These are phyloP conservation scores for Pneumocystis carinii DNA, from an alignment of 1,139 yeast genomes.

Conservation along the genomic window DNA sequence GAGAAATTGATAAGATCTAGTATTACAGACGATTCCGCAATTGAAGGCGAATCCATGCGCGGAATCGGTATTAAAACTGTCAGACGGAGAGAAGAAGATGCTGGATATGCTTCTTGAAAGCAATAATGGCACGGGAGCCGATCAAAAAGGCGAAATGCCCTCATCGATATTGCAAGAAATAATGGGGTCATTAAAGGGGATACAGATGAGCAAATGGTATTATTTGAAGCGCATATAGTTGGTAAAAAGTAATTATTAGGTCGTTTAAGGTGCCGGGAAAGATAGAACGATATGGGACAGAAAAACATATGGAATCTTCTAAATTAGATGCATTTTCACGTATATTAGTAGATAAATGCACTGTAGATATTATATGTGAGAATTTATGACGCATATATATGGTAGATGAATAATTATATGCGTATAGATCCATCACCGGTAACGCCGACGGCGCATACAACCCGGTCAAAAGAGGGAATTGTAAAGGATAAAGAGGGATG, in stretches of 20 bases:
- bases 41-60: neutral
- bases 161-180: neutral
- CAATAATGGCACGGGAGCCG: neutral
- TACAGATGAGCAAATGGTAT: neutral
- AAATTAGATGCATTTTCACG: neutral
- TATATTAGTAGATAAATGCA: neutral
- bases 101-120: neutral
- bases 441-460: neutral
- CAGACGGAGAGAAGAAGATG: neutral
- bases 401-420: neutral
- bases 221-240: neutral
- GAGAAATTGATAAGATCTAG: neutral
- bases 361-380: neutral
- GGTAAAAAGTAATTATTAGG: neutral
- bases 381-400: neutral
- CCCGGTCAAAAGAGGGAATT: neutral
- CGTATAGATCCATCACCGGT: neutral
- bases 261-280: neutral
- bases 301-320: neutral
- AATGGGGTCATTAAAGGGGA: neutral
- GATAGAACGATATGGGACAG: neutral
- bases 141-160: neutral
- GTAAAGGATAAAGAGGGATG: neutral
- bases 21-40: neutral
- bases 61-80: neutral